A percentile compares a stretch with the other conserved stretches of the same genome.
Conservation (phyloP, 768 basidiomycete species). For the Leccinum rimulosum region DNA sequence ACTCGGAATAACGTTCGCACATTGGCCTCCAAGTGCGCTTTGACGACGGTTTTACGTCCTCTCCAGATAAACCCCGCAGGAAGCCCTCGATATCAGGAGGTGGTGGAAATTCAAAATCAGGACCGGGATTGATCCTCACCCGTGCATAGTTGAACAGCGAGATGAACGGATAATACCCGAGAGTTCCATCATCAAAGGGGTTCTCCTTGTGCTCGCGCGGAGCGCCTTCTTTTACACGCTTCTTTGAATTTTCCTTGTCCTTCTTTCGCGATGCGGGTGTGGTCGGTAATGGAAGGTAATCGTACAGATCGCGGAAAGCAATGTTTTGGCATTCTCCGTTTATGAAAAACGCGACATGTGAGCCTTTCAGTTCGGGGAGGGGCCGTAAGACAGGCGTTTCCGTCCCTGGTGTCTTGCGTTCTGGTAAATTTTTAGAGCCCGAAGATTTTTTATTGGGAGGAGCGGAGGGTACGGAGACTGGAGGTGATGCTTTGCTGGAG, state of each 20-base stretch:
- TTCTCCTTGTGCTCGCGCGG: constrained; percentile 76
- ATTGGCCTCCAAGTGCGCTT: constrained; percentile 71
- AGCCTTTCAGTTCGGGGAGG: constrained; percentile 66
- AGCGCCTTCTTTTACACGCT: constrained; percentile 60
- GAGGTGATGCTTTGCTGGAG: constrained; percentile 54
- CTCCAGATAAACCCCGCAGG: constrained; percentile 39
- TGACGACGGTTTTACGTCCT: constrained; percentile 28
- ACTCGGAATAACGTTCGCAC: constrained; percentile 83
- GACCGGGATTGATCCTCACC: constrained; percentile 85
- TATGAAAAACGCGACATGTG: constrained; percentile 84
- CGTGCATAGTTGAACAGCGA: constrained; percentile 90
- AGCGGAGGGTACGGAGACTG: constrained; percentile 54
- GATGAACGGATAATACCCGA: constrained; percentile 95
- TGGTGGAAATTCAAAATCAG: constrained; percentile 78
- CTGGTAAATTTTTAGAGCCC: constrained; percentile 66
- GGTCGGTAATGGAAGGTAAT: constrained; percentile 79
- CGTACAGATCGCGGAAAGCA: constrained; percentile 87
- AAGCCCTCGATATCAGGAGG: constrained; percentile 73
- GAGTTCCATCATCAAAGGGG: constrained; percentile 87
- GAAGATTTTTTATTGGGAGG: constrained; percentile 60
- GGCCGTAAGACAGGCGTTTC: constrained; percentile 50
- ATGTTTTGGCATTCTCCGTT: constrained; percentile 83
- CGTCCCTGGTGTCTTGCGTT: constrained; percentile 40
- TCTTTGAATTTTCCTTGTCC: constrained; percentile 54
- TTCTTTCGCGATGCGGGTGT: constrained; percentile 57